Conservation (phyloP, 208 protist genomes). For the Leishmania lainsoni region DNA sequence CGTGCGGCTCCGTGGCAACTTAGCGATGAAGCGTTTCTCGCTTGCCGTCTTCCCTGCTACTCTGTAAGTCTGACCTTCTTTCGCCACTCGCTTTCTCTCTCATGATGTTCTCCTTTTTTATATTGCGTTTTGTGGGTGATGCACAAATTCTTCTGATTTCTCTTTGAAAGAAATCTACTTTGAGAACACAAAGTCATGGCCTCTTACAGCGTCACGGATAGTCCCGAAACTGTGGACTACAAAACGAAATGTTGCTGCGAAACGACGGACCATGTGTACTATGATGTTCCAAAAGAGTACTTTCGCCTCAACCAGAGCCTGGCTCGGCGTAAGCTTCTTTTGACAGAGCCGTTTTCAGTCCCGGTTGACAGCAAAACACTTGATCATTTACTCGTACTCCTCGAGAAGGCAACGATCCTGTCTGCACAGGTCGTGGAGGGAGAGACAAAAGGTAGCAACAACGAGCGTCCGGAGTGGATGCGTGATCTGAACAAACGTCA, state of each 20-base stretch:
- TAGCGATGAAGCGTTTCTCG: too few relatives aligned
- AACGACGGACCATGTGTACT: constrained; percentile 78
- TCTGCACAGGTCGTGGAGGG: constrained; percentile 57
- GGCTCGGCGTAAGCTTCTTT: constrained; percentile 56
- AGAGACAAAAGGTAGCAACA: constrained; percentile 42
- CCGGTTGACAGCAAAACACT: constrained; percentile 58
- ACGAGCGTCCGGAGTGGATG: constrained; percentile 72
- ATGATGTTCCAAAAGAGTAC: constrained; percentile 79
- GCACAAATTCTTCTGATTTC: neutral
- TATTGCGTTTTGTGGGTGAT: neutral
- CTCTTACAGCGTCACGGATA: constrained; percentile 69
- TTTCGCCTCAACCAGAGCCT: constrained; percentile 68
- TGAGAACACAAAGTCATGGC: constrained; percentile 40
- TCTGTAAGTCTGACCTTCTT: neutral
- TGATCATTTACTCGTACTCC: constrained; percentile 55
- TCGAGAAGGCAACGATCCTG: constrained; percentile 83
- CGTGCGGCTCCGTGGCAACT: too few relatives aligned
- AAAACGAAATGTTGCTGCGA: constrained; percentile 78
- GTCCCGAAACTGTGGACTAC: constrained; percentile 81
- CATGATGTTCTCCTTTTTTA: neutral
- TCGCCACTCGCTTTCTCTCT: neutral
- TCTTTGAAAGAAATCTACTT: neutral
- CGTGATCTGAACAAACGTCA: constrained; percentile 75
- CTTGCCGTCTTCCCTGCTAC: too few relatives aligned
- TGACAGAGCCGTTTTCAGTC: constrained; percentile 69